Evolutionary conservation across 73 alveolate species (phyloP).

Genomic region (Blepharisma stoltei): DNA sequence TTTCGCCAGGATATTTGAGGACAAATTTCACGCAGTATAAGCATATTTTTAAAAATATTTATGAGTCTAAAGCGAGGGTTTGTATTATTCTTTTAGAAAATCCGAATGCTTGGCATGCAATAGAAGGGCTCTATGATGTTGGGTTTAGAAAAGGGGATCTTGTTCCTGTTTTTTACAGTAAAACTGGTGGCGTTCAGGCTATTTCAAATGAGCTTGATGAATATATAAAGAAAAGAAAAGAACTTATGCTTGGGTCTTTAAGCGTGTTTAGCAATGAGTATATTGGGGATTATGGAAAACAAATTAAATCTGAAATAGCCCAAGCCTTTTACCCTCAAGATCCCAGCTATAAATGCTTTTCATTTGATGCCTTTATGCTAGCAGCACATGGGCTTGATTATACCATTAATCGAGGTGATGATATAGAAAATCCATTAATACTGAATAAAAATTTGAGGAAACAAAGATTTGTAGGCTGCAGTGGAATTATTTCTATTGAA

Average conservation of each 20-base stretch:
- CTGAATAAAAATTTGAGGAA: neutral
- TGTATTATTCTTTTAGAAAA: neutral
- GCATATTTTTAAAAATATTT: neutral
- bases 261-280: neutral
- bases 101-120: neutral
- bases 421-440: neutral
- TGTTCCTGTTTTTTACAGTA: neutral
- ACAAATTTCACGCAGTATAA: neutral
- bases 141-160: conserved; percentile 12
- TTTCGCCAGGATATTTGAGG: neutral
- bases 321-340: neutral
- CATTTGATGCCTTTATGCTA: neutral
- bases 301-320: neutral
- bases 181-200: too few relatives aligned
- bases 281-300: conserved; percentile 12
- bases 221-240: neutral
- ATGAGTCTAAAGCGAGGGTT: neutral
- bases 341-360: neutral
- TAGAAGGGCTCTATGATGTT: conserved; percentile 22
- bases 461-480: neutral
- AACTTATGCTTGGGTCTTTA: neutral
- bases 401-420: neutral
- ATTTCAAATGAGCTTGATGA: neutral
- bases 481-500: neutral
- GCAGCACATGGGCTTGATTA: neutral